Evolutionary conservation across 1,284 basidiomycete species (phyloP).

Genomic region (Cystobasidium sp.): DNA sequence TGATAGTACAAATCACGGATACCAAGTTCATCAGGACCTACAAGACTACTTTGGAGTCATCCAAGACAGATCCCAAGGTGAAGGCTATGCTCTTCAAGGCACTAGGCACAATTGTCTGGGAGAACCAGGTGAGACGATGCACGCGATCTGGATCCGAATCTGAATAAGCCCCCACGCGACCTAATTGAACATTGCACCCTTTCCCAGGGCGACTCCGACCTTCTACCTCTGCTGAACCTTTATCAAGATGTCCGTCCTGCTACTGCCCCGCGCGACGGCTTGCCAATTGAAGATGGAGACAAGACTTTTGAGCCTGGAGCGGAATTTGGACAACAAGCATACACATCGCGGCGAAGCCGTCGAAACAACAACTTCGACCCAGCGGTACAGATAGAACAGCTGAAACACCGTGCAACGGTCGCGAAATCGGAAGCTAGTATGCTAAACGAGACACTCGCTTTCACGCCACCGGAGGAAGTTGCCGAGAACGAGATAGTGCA

Average conservation of each 20-base stretch:
- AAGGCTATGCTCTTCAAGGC: slow-evolving; percentile 49
- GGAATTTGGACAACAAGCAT: slow-evolving; percentile 9
- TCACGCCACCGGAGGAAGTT: slow-evolving; percentile 37
- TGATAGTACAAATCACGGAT: slow-evolving; percentile 48
- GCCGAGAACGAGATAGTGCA: slow-evolving; percentile 50
- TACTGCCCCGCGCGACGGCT: slow-evolving; percentile 42
- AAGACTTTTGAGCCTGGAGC: slow-evolving; percentile 35
- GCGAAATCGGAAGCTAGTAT: slow-evolving; percentile 48
- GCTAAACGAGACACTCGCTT: slow-evolving; percentile 48
- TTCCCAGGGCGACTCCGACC: slow-evolving; percentile 43
- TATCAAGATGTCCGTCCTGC: slow-evolving; percentile 46
- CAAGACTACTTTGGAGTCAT: slow-evolving; percentile 38
- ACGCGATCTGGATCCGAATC: background rate
- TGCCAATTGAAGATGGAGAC: slow-evolving; percentile 43
- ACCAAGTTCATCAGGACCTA: slow-evolving; percentile 50
- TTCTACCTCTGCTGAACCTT: slow-evolving; percentile 44
- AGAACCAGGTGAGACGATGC: slow-evolving; percentile 44
- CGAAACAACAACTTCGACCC: slow-evolving; percentile 19
- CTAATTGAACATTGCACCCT: background rate
- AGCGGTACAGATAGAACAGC: slow-evolving; percentile 43
- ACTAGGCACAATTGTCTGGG: slow-evolving; percentile 48
- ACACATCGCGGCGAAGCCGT: background rate
- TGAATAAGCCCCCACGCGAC: background rate
- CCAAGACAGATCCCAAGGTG: slow-evolving; percentile 46
- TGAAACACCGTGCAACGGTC: slow-evolving; percentile 43